phyloP scores from a whole-genome alignment of 2,329 filamentous ascomycete species.

The Fusarium mundagurra region DNA sequence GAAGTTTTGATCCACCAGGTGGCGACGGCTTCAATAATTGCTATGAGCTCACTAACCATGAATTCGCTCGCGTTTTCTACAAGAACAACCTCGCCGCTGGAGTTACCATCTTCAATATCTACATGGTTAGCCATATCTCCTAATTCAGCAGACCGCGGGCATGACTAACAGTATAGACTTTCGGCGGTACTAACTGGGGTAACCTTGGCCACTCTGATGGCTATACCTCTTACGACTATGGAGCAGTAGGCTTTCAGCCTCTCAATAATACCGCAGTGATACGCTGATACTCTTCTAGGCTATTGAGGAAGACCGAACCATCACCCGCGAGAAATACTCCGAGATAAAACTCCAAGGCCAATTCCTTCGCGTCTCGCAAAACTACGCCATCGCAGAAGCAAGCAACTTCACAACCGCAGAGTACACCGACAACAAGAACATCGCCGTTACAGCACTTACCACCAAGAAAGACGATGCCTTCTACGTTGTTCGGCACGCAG shows the following conservation, averaged over 20 bases:
- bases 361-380: constrained; percentile 77
- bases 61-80: constrained; percentile 82
- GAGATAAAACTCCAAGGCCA: constrained; percentile 81
- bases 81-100: constrained; percentile 77
- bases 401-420: constrained; percentile 60
- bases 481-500: constrained; percentile 73
- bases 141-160: fast-evolving
- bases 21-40: constrained; percentile 76
- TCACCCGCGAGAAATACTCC: constrained; percentile 79
- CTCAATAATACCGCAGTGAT: no score
- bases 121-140: constrained; percentile 63
- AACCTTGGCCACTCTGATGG: constrained; percentile 76
- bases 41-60: constrained; percentile 71
- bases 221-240: constrained; percentile 68
- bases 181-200: constrained; percentile 86
- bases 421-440: constrained; percentile 60
- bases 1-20: constrained; percentile 79
- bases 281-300: not conserved
- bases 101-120: constrained; percentile 75
- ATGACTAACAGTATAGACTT: constrained; percentile 56
- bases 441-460: constrained; percentile 70
- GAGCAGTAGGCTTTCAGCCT: constrained; percentile 38
- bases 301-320: constrained; percentile 74
- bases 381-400: constrained; percentile 70
- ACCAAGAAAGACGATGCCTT: constrained; percentile 63